Base-by-base conservation (phyloP, 345 rosid genomes). In the Salix exigua region DNA sequence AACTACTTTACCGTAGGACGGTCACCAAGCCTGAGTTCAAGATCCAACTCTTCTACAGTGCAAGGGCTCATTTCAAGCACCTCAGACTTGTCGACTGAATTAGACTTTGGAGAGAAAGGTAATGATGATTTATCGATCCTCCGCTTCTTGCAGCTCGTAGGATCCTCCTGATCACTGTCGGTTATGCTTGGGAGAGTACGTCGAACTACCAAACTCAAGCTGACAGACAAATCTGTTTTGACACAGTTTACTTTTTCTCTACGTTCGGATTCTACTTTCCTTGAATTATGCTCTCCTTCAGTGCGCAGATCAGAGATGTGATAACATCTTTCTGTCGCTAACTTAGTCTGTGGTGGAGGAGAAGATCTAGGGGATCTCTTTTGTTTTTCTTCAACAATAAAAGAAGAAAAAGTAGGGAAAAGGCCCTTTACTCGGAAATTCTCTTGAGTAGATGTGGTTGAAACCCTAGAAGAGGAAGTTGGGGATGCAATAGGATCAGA, bases 21-120 rank as follows among this genome's bases (percentile, higher is more conserved):
- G 66, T 83, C 72, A 8, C 97, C 97, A 48, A 94, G 97, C 85
- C 98, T 86, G 73, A 94, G 97, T 84, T 94, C 98, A 73, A 94
- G 98, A 88, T 94, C 98, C 82, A 94, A 70, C 31, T 90, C 98
- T 75, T 92, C 93, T 67, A 78, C 75, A 9, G 79, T 73, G 75
- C 78, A 79, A 73, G 81, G 81, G 75, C 83, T 84, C 23, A 81
- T 85, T 76, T 85, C 85, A 42, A 68, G 62, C 66, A 79, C 83
- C 73, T 86, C 89, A 55, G 81, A 75, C 76, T 70, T 77, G 25
- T 81, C 84, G 64, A 79, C 73, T 23, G 91, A 75, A 73, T 83
- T 75, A 58, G 91, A 83, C 78, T 80, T 80, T 38, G 80, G 55
- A 60, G 86, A 82, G 67, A 88, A 83, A 14, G 92, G 91, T 69